Evolutionary conservation across 2,329 filamentous ascomycete genomes (phyloP).

Genomic region (Paracoccidioides lutzii): DNA sequence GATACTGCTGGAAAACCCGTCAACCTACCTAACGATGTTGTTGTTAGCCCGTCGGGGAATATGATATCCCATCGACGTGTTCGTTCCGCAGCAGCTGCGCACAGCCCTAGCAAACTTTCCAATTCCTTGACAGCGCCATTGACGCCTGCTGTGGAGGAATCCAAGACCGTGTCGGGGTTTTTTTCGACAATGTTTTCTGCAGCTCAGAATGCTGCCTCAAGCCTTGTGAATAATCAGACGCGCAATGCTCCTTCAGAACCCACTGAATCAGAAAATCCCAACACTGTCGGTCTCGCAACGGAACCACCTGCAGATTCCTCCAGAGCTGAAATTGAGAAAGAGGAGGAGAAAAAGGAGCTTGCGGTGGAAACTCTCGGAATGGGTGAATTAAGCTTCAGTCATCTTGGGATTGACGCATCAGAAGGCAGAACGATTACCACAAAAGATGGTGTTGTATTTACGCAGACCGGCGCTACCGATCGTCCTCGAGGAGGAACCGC

Average conservation of each 20-base stretch:
- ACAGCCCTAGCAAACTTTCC: constrained; percentile 76
- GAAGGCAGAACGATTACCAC: constrained; percentile 24
- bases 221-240: constrained; percentile 48
- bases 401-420: constrained; percentile 56
- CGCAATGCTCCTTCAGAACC: constrained; percentile 26
- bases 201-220: constrained; percentile 81
- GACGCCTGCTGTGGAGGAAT: constrained; percentile 62
- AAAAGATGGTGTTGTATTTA: constrained; percentile 26
- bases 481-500: constrained; percentile 27
- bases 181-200: constrained; percentile 89
- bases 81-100: constrained; percentile 42
- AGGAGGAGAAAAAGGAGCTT: constrained; percentile 48
- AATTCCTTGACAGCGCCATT: constrained; percentile 59
- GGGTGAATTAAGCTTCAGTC: constrained; percentile 78
- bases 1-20: constrained; percentile 19
- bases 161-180: constrained; percentile 49
- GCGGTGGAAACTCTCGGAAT: constrained; percentile 81
- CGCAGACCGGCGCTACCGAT: constrained; percentile 20
- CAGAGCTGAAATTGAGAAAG: constrained; percentile 15
- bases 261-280: constrained; percentile 20
- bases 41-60: constrained; percentile 50
- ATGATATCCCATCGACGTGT: constrained; percentile 61
- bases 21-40: constrained; percentile 32
- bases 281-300: constrained; percentile 15
- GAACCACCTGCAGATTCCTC: constrained; percentile 17